These are phyloP conservation scores for Ampelocalamus luodianensis DNA, from an alignment of 176 grass and related monocot species.

Conservation along the genomic window DNA sequence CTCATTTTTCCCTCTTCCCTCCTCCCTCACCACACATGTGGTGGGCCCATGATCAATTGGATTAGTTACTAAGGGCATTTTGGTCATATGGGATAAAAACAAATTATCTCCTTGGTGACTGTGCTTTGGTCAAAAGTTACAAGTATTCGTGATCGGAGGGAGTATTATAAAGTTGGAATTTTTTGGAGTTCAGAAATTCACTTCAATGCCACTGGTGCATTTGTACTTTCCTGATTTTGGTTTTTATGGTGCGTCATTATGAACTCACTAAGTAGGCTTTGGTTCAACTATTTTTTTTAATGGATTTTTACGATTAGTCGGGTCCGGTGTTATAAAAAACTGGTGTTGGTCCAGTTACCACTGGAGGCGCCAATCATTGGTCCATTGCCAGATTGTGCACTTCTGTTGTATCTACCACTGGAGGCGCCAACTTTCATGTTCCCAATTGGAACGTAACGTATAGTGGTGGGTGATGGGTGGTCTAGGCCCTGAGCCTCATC, in stretches of 20 bases:
- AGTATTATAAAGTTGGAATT: constrained; percentile 18
- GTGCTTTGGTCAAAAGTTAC: too few relatives aligned
- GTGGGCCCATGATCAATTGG: too few relatives aligned
- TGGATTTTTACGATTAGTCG: neutral
- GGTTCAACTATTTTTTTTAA: neutral
- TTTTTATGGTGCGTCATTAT: neutral
- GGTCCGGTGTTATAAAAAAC: neutral
- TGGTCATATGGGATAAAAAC: too few relatives aligned
- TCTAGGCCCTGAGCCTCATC: neutral
- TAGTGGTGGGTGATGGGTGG: neutral
- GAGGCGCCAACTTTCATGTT: neutral
- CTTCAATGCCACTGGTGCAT: neutral
- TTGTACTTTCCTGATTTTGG: neutral
- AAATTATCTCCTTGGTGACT: too few relatives aligned
- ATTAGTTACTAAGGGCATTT: too few relatives aligned
- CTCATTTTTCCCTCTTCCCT: too few relatives aligned
- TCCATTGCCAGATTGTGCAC: neutral
- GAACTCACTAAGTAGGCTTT: neutral
- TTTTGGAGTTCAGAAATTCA: constrained; percentile 18
- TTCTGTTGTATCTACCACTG: neutral
- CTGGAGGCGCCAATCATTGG: neutral
- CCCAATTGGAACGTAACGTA: neutral
- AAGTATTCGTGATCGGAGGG: too few relatives aligned
- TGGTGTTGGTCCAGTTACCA: neutral
- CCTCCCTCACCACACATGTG: too few relatives aligned